Percentiles rank a stretch among this genome's conserved stretches.
These are phyloP conservation scores for Metschnikowia henanensis DNA, from an alignment of 805 yeast genomes.

Conservation along the genomic window DNA sequence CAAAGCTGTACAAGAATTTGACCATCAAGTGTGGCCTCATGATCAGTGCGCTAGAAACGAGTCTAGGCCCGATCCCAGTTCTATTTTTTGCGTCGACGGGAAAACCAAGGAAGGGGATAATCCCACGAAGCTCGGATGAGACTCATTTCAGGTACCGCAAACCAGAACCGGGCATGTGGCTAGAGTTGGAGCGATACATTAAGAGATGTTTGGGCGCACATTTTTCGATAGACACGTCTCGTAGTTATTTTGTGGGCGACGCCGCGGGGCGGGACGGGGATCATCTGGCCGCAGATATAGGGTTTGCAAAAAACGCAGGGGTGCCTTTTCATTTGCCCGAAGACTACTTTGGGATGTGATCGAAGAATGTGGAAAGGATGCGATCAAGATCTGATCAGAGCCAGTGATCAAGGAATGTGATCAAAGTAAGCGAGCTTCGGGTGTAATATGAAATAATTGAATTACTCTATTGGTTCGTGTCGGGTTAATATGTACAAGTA, in stretches of 20 bases:
- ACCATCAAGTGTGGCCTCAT: constrained; percentile 42
- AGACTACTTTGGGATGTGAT: constrained; percentile 45
- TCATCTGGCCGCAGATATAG: constrained; percentile 75
- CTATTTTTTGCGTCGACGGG: constrained; percentile 67
- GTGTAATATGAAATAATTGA: too few relatives aligned
- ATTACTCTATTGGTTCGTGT: too few relatives aligned
- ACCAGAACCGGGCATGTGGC: constrained; percentile 81
- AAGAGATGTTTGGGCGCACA: constrained; percentile 17
- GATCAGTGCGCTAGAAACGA: constrained; percentile 26
- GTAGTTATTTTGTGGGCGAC: constrained; percentile 83
- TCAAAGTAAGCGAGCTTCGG: too few relatives aligned
- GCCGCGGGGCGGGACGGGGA: constrained; percentile 88
- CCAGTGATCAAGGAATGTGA: too few relatives aligned
- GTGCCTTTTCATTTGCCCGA: constrained; percentile 72
- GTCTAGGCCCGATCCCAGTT: constrained; percentile 24
- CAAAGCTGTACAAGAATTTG: constrained; percentile 42
- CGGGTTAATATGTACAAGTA: too few relatives aligned
- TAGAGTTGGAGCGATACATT: constrained; percentile 45
- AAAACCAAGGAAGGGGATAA: constrained; percentile 36
- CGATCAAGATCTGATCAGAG: too few relatives aligned
- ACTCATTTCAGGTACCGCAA: constrained; percentile 54
- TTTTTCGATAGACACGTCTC: constrained; percentile 35
- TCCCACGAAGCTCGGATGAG: constrained; percentile 25
- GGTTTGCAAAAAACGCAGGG: constrained; percentile 59
- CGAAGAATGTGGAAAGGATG: too few relatives aligned